Evolutionary conservation across 1,284 basidiomycete species (phyloP).

Genomic region (Takashimella koratensis): DNA sequence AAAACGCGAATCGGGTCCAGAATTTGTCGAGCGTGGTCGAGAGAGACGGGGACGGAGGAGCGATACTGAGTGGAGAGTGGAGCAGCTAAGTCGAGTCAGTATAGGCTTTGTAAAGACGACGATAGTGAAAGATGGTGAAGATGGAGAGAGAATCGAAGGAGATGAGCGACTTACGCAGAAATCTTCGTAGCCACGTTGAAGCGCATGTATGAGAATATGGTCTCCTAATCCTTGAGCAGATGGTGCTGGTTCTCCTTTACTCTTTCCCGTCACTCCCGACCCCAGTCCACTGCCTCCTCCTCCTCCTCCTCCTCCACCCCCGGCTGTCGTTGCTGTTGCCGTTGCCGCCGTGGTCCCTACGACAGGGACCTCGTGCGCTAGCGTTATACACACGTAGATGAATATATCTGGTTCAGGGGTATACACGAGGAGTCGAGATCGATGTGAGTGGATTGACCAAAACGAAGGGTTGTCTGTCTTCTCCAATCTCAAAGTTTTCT

Average conservation of each 20-base stretch:
- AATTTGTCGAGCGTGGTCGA: constrained; percentile 32
- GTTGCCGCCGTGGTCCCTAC: background rate
- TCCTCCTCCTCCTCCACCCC: constrained; percentile 6
- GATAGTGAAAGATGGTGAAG: constrained; percentile 9
- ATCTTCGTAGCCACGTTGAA: constrained; percentile 39
- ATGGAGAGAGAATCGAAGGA: constrained; percentile 7
- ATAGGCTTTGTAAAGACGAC: constrained; percentile 31
- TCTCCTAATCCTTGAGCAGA: constrained; percentile 30
- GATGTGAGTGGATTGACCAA: constrained; percentile 33
- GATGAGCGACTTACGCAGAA: constrained; percentile 31
- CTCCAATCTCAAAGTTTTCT: background rate
- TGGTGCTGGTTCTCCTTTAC: constrained; percentile 9
- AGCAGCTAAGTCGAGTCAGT: constrained; percentile 30
- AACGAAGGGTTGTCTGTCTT: constrained; percentile 11
- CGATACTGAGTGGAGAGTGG: constrained; percentile 25
- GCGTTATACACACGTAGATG: constrained; percentile 36
- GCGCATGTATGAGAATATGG: constrained; percentile 27
- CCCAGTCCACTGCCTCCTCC: constrained; percentile 4
- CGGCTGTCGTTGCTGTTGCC: constrained; percentile 1
- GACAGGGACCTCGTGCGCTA: constrained; percentile 9
- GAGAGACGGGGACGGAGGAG: constrained; percentile 14
- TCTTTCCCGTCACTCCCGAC: too few relatives aligned
- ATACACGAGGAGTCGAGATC: constrained; percentile 33
- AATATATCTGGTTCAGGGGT: constrained; percentile 35
- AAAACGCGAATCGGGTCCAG: constrained; percentile 41